Base-by-base conservation (phyloP, 768 basidiomycete species). In the Naganishia randhawae region DNA sequence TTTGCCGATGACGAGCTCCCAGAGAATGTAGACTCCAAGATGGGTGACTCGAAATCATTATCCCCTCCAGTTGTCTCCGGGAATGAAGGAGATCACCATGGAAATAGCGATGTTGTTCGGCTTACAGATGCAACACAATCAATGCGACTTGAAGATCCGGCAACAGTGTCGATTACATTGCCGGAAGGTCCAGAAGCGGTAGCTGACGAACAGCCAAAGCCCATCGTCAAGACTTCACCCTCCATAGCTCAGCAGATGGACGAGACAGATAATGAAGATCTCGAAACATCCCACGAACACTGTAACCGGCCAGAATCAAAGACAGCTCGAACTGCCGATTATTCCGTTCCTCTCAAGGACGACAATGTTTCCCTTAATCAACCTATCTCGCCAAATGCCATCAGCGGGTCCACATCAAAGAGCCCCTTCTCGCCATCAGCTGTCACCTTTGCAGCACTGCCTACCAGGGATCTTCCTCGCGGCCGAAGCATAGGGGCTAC, bases 381-480 rank as follows among this genome's bases (percentile, higher is more conserved):
- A 25, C 57, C 57, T 11, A 41, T 22, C 13, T 61, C 57, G 14
- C 57, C 57, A 14, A 39, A 13, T n/a, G 39, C 33, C 10, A 6
- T 39, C 13, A n/a, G 10, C 6, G 39, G 33, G 1, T 41, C 39
- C 8, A 17, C 57, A 13, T 22, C 57, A 11, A 61, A 61, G 37
- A 61, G 57, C 52, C 27, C 41, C 8, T 69, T 69, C 63, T 69
- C 68, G 3, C 68, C 68, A 6, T 53, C 62, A 19, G 50, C 61
- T 8, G 52, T 69, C 41, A 54, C 68, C 5, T 69, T 69, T 41
- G 62, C 68, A 11, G 68, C 68, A 8, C 37, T 69, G 39, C 68
- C 68, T 2, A 51, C 68, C 0, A 54, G 67, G 25, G 67, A 68
- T 52, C 61, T 61, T 5, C 42, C 50, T 25, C 54, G 68, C 27